Evolutionary conservation across 2,329 filamentous ascomycete genomes (phyloP), one percentile per base, ranked within the genome.

Genomic region (Colletotrichum navitas): DNA sequence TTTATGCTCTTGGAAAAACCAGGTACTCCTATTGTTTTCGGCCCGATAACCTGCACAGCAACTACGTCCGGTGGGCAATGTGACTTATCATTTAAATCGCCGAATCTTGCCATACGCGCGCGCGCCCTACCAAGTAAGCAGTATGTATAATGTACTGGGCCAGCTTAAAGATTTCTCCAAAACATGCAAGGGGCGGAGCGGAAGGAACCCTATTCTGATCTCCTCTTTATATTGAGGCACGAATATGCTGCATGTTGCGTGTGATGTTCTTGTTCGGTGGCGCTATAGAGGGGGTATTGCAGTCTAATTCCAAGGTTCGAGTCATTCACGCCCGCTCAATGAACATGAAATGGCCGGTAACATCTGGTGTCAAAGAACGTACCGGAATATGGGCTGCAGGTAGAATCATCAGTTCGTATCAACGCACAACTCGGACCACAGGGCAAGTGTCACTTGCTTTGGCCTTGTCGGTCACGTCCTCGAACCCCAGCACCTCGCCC

Each of bases 381-480:
- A 75, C 34, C 73, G 47, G 49, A 75, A 75, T 58, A 68, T 71
- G 10, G 45, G 59, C 64, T 70, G 29, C 7, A 8, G 32, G 32
- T n/a, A 4, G 8, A 7, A 1, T 18, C 3, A 5, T 70, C 32
- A 70, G 68, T 8, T 8, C 36, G 12, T 32, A 11, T 39, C 21
- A 5, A 55, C 3, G 3, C 36, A 10, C 10, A 21, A 1, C 18
- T 18, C 6, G 10, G 1, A 5, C 21, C 7, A 7, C 12, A 45
- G 21, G 26, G 7, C 0, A 14, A 0, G n/a, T 11, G 62, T 29
- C 26, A 70, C 68, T 68, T 24, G 68, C 68, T 18, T 82, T 82
- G 21, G 79, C 51, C 63, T 74, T 78, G 62, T 84, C 82, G 11
- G 81, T 83, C 56, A 82, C 76, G 60, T 83, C 81, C 56, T 83